Evolutionary conservation across 768 basidiomycete genomes (phyloP).

Genomic region (Cystobasidium tubakii): DNA sequence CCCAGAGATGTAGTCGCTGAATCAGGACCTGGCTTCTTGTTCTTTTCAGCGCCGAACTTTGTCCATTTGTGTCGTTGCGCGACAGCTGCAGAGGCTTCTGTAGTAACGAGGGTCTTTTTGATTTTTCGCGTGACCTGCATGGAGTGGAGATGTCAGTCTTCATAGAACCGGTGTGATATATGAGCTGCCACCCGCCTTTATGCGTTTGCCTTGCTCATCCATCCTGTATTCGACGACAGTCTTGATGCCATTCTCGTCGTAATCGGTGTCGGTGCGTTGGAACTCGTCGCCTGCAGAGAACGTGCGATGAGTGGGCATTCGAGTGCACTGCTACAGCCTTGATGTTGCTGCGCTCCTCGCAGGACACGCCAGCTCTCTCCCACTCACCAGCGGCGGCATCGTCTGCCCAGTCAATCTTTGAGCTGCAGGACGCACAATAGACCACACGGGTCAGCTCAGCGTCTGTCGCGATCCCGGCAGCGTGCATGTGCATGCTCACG

Average conservation of each 20-base stretch:
- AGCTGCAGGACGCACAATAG: constrained; percentile 3
- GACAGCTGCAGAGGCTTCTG: constrained; percentile 85
- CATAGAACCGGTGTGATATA: no score
- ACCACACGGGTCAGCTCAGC: background rate
- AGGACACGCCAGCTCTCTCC: background rate
- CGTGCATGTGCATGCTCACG: background rate
- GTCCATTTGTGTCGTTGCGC: constrained; percentile 60
- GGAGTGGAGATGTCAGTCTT: no score
- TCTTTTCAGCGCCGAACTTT: constrained; percentile 83
- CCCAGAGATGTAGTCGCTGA: constrained; percentile 83
- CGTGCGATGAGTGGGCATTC: no score
- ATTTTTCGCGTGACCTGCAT: constrained; percentile 76
- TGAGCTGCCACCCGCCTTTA: constrained; percentile 85
- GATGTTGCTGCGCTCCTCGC: no score
- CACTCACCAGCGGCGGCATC: constrained; percentile 32
- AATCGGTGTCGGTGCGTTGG: constrained; percentile 58
- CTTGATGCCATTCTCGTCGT: constrained; percentile 79
- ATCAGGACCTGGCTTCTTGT: constrained; percentile 80
- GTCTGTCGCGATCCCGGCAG: background rate
- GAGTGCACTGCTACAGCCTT: no score
- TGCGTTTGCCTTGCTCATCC: constrained; percentile 89
- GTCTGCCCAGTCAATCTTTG: constrained; percentile 34
- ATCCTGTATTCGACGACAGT: constrained; percentile 73
- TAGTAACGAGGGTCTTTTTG: constrained; percentile 78
- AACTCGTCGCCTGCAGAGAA: constrained; percentile 17